Evolutionary conservation across 371 early-diverging fungal genomes (phyloP).

Genomic region (Chytridium lagenaria): DNA sequence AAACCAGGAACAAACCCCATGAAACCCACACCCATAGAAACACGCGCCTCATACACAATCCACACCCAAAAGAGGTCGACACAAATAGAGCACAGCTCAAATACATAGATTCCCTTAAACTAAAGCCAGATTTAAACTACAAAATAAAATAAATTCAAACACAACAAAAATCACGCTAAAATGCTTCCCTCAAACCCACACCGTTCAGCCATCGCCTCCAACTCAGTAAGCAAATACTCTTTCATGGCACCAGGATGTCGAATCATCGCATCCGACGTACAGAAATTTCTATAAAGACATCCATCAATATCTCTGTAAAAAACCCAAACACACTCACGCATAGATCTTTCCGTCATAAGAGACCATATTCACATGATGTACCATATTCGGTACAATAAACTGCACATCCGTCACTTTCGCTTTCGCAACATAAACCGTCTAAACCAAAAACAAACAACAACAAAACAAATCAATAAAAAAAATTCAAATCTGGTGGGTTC

Average conservation of each 20-base stretch:
- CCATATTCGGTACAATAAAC: slow-evolving; percentile 9
- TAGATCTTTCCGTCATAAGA: slow-evolving; percentile 10
- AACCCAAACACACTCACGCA: background rate
- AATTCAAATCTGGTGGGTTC: background rate
- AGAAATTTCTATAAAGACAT: slow-evolving; percentile 1
- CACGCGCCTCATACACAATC: too few relatives aligned
- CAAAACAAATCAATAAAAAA: background rate
- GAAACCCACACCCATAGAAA: too few relatives aligned
- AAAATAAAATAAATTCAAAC: too few relatives aligned
- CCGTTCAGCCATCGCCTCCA: slow-evolving; percentile 2
- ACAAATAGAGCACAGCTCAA: too few relatives aligned
- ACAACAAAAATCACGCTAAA: background rate
- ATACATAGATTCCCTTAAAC: too few relatives aligned
- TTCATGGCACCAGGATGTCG: slow-evolving; percentile 5
- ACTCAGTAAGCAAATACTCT: background rate
- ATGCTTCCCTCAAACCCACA: slow-evolving; percentile 2
- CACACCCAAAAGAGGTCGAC: too few relatives aligned
- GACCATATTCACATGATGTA: slow-evolving; percentile 8
- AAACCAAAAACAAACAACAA: background rate
- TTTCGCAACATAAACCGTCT: background rate
- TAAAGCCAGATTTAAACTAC: too few relatives aligned
- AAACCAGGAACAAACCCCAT: too few relatives aligned
- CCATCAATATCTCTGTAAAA: background rate
- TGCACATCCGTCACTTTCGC: background rate
- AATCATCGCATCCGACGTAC: background rate